Conservation (phyloP, 2,329 filamentous ascomycete genomes). For the Trichophyton benhamiae region DNA sequence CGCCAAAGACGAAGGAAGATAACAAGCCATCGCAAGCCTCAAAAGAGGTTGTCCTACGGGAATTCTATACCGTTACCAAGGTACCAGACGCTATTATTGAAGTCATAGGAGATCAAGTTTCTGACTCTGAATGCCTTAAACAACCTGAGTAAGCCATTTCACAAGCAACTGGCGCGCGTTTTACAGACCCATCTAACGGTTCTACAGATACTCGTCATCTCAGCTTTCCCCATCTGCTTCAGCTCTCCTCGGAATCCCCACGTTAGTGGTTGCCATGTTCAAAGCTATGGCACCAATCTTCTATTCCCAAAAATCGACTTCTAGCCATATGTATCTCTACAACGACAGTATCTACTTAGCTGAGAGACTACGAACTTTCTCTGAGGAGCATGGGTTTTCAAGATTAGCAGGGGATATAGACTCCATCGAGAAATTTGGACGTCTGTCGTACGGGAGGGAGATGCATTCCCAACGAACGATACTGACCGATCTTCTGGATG, state of each 20-base stretch:
- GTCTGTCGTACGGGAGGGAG: constrained; percentile 49
- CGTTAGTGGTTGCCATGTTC: constrained; percentile 39
- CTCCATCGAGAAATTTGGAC: constrained; percentile 47
- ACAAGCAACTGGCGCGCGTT: not conserved
- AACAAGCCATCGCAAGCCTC: constrained; percentile 16
- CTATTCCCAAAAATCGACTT: constrained; percentile 33
- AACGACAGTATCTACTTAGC: constrained; percentile 51
- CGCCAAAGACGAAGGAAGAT: constrained; percentile 14
- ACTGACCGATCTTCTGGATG: constrained; percentile 49
- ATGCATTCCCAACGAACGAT: constrained; percentile 55
- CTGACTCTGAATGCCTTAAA: constrained; percentile 30
- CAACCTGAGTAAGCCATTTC: constrained; percentile 25
- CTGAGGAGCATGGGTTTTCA: constrained; percentile 36
- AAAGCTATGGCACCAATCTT: constrained; percentile 37
- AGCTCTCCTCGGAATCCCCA: constrained; percentile 35
- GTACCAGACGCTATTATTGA: constrained; percentile 63
- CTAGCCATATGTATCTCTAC: constrained; percentile 52
- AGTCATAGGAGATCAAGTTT: constrained; percentile 31
- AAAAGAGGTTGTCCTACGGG: constrained; percentile 63
- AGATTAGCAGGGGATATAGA: constrained; percentile 44
- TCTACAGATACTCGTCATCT: constrained; percentile 21
- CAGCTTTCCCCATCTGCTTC: constrained; percentile 31
- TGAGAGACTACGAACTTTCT: constrained; percentile 40
- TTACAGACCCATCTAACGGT: not conserved
- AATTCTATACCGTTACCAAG: constrained; percentile 78